Base-by-base conservation (phyloP, 768 basidiomycete genomes). In the Tubosaeta brunneosetosa region DNA sequence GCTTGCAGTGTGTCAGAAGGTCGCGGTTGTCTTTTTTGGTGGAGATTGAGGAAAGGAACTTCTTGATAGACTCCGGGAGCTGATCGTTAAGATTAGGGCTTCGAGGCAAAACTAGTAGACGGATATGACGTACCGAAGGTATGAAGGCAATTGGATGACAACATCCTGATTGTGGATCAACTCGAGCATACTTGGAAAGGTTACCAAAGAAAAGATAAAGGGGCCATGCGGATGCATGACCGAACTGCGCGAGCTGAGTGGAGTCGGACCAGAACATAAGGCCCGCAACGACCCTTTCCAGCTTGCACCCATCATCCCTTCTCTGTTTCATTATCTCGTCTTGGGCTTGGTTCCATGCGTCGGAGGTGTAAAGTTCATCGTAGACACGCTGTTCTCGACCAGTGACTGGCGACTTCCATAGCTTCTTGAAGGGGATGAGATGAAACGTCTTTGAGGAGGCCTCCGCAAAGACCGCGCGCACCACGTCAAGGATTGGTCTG, bases 71-170 rank as follows among this genome's bases (percentile, higher is more conserved):
- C 25, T 46, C n/a, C 11, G 44, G 52, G 2, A 49, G 40, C 48
- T 49, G 17, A 22, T 22, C 22, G 22, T 22, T 22, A 22, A 22
- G 22, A 22, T 22, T 22, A 22, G 22, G 22, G 22, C 22, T 22
- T 22, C 22, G 22, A 22, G 22, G 22, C 22, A 22, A 22, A 22
- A 22, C 22, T 22, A 22, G 22, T 22, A 22, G 22, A 22, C 22
- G 22, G 3, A 22, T 22, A 22, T 22, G 22, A 44, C 52, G 16
- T 37, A 67, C 60, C 0, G 41, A 25, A 3, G 59, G 63, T 1
- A 67, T 56, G 44, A 61, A 66, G 1, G 62, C 60, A 2, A 69
- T 44, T 1, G 59, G 59, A 53, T 68, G 52, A 33, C 58, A 62
- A 1, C 22, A 22, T 22, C 22, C 22, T 22, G 22, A 22, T 22